phyloP scores from a whole-genome alignment of 352 stramenopile species.

The Pythium folliculosum region DNA sequence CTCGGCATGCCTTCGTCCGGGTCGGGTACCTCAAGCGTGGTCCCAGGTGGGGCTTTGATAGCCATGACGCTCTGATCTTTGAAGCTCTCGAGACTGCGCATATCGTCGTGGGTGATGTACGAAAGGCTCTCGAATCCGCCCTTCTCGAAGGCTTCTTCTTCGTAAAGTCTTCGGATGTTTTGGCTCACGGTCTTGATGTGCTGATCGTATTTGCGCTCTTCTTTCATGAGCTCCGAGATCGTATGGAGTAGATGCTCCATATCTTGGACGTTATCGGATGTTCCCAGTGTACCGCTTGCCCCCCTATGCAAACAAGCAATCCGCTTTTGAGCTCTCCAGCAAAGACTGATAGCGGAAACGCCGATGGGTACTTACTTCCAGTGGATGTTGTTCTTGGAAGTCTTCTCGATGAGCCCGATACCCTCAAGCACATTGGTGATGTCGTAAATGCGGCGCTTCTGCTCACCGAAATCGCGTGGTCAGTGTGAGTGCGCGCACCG shows the following conservation, averaged over 20 bases:
- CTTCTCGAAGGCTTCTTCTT: constrained; percentile 81
- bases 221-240: constrained; percentile 80
- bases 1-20: constrained; percentile 92
- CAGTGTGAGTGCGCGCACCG: neutral
- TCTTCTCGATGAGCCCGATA: constrained; percentile 97
- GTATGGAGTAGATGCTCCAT: constrained; percentile 73
- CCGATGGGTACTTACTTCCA: constrained; percentile 83
- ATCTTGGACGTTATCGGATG: constrained; percentile 59
- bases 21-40: constrained; percentile 94
- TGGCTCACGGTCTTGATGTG: constrained; percentile 84
- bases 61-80: constrained; percentile 92
- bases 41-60: constrained; percentile 93
- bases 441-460: constrained; percentile 98
- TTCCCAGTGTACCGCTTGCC: constrained; percentile 45
- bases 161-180: constrained; percentile 80
- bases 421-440: constrained; percentile 99
- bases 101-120: constrained; percentile 89
- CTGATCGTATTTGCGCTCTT: constrained; percentile 84
- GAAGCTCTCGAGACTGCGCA: constrained; percentile 83
- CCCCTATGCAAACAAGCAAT: constrained; percentile 37
- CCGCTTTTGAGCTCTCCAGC: neutral
- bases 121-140: constrained; percentile 79
- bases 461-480: neutral
- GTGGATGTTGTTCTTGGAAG: constrained; percentile 98
- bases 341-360: neutral